phyloP scores from a whole-genome alignment of 2,329 filamentous ascomycete species.

The Colletotrichum falcatum region DNA sequence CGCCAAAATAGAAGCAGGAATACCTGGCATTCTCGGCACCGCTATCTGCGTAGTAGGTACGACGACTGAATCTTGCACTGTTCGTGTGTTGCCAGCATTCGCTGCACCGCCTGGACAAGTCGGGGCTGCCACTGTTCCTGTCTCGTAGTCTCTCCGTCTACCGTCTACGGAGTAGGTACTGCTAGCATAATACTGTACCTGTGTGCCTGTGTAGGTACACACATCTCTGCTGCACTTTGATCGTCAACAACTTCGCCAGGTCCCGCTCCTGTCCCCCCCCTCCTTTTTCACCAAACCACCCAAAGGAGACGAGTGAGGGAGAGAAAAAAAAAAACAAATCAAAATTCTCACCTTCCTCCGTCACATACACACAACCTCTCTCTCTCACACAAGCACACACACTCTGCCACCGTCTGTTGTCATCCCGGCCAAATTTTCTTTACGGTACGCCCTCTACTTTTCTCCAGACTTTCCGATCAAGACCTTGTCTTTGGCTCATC shows the following conservation, averaged over 20 bases:
- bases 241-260: slow-evolving; percentile 37
- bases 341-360: slow-evolving; percentile 10
- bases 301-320: background rate
- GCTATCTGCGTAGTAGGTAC: no score
- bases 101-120: background rate
- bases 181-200: background rate
- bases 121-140: background rate
- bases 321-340: background rate
- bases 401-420: slow-evolving; percentile 26
- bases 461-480: background rate
- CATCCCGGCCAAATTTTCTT: slow-evolving; percentile 20
- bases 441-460: slow-evolving; percentile 34
- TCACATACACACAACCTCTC: background rate
- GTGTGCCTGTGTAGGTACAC: no score
- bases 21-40: slow-evolving; percentile 2
- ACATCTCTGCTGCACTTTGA: slow-evolving; percentile 1
- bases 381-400: no score
- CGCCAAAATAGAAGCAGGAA: background rate
- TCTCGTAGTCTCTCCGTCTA: background rate
- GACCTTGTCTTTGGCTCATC: slow-evolving; percentile 21
- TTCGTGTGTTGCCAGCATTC: background rate
- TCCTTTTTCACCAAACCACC: slow-evolving; percentile 13
- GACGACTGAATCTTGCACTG: background rate
- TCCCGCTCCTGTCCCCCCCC: slow-evolving; percentile 24
- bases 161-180: no score